phyloP scores from a whole-genome alignment of 202 grass and related monocot species.

The Miscanthus sacchariflorus region DNA sequence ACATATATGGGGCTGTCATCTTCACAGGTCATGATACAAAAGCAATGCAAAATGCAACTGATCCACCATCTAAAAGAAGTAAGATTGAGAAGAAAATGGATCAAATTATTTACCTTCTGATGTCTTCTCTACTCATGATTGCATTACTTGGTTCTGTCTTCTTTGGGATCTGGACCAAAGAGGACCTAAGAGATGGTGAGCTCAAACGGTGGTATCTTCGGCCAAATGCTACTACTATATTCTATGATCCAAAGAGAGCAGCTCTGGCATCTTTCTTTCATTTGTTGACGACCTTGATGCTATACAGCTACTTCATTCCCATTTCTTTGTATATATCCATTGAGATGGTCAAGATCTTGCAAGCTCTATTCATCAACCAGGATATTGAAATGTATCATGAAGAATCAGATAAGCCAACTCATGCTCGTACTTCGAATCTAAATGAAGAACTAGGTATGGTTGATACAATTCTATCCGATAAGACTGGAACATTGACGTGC shows the following conservation, averaged over 20 bases:
- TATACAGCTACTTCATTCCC: constrained; percentile 96
- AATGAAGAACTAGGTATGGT: constrained; percentile 99
- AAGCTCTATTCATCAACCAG: constrained; percentile 90
- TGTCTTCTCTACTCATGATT: constrained; percentile 71
- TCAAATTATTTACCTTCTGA: constrained; percentile 84
- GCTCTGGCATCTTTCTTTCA: constrained; percentile 81
- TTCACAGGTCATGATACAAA: constrained; percentile 98
- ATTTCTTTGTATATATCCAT: constrained; percentile 99
- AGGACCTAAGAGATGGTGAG: constrained; percentile 72
- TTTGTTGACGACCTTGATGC: constrained; percentile 95
- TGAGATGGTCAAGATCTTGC: constrained; percentile 99
- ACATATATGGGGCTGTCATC: constrained; percentile 86
- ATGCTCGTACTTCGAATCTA: constrained; percentile 90
- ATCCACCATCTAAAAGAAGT: constrained; percentile 96
- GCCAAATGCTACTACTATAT: constrained; percentile 68
- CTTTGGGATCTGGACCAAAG: constrained; percentile 84
- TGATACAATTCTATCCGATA: constrained; percentile 96
- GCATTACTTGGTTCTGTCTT: constrained; percentile 86
- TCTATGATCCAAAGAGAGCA: constrained; percentile 73
- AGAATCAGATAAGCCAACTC: constrained; percentile 90
- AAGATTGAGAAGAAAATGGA: constrained; percentile 96
- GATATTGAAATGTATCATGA: constrained; percentile 96
- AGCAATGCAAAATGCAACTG: constrained; percentile 93
- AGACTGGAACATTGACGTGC: constrained; percentile 97
- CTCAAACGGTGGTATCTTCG: constrained; percentile 89